phyloP scores from a whole-genome alignment of 352 stramenopile species.

The Aphanomyces euteiches region DNA sequence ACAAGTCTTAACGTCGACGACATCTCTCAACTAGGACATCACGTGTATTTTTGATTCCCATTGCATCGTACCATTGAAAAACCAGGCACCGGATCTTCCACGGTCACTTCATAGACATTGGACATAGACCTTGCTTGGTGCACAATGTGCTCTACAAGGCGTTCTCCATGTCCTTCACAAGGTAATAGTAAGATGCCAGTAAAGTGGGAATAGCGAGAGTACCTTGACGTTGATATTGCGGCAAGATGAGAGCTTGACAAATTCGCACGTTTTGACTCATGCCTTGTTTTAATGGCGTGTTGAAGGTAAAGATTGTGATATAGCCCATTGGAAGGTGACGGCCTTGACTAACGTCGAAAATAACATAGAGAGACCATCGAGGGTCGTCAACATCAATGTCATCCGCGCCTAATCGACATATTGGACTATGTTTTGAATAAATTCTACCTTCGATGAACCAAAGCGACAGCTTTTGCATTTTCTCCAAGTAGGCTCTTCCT shows the following conservation, averaged over 20 bases:
- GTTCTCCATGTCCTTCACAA: slow-evolving; percentile 58
- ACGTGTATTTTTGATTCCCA: not conserved
- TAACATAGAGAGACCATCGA: slow-evolving; percentile 74
- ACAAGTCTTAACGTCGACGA: slow-evolving; percentile 29
- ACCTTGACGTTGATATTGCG: slow-evolving; percentile 75
- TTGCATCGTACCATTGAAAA: slow-evolving; percentile 49
- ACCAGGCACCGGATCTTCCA: slow-evolving; percentile 77
- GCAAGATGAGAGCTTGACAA: slow-evolving; percentile 78
- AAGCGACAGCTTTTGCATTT: slow-evolving; percentile 66
- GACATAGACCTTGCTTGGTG: slow-evolving; percentile 46
- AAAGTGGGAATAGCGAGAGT: slow-evolving; percentile 11
- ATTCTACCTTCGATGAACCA: slow-evolving; percentile 80
- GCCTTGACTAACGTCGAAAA: slow-evolving; percentile 37
- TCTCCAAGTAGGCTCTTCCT: slow-evolving; percentile 54
- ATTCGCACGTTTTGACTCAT: slow-evolving; percentile 74
- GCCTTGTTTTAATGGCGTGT: slow-evolving; percentile 52
- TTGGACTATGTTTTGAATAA: not conserved
- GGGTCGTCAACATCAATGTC: slow-evolving; percentile 65
- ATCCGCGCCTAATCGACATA: slow-evolving; percentile 46
- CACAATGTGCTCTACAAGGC: slow-evolving; percentile 65
- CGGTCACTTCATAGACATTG: slow-evolving; percentile 75
- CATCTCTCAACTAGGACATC: slow-evolving; percentile 50
- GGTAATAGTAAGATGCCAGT: not conserved
- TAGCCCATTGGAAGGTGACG: slow-evolving; percentile 47
- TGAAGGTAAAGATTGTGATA: slow-evolving; percentile 82